Percentiles rank a stretch among this genome's conserved stretches.
These are phyloP conservation scores for Exophiala dermatitidis DNA, from an alignment of 2,329 filamentous ascomycete species.

Conservation along the genomic window DNA sequence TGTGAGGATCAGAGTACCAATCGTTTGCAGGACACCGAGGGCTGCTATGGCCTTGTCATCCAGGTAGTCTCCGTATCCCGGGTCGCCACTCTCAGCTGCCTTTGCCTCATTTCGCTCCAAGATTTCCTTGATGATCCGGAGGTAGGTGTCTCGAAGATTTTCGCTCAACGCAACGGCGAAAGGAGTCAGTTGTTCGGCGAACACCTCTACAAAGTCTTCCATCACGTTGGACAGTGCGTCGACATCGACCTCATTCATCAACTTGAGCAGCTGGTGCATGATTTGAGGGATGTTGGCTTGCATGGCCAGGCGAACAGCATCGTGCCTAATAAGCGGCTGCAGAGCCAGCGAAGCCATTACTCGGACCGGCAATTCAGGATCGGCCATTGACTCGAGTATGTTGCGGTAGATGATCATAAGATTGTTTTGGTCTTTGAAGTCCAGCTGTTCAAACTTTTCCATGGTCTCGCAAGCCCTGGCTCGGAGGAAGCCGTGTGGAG, in stretches of 20 bases:
- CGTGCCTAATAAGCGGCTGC: constrained; percentile 91
- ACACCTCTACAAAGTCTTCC: constrained; percentile 99
- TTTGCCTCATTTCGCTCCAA: constrained; percentile 74
- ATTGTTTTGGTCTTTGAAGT: constrained; percentile 95
- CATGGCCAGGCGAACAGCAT: constrained; percentile 90
- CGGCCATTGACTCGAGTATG: constrained; percentile 94
- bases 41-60: constrained; percentile 99
- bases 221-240: constrained; percentile 97
- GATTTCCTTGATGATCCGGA: constrained; percentile 85
- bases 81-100: constrained; percentile 48
- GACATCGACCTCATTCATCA: constrained; percentile 96
- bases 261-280: constrained; percentile 95
- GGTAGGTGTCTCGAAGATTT: constrained; percentile 90
- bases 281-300: constrained; percentile 97
- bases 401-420: constrained; percentile 93
- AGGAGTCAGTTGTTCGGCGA: constrained; percentile 90
- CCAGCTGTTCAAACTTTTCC: constrained; percentile 94
- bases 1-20: constrained; percentile 92
- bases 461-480: constrained; percentile 94
- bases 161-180: constrained; percentile 95
- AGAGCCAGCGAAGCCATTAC: constrained; percentile 90
- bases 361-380: constrained; percentile 83
- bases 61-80: constrained; percentile 86
- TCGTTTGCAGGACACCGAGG: constrained; percentile 91
- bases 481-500: constrained; percentile 81